Base-by-base conservation (phyloP, 1,284 basidiomycete species). In the Ceratobasidium theobromae region DNA sequence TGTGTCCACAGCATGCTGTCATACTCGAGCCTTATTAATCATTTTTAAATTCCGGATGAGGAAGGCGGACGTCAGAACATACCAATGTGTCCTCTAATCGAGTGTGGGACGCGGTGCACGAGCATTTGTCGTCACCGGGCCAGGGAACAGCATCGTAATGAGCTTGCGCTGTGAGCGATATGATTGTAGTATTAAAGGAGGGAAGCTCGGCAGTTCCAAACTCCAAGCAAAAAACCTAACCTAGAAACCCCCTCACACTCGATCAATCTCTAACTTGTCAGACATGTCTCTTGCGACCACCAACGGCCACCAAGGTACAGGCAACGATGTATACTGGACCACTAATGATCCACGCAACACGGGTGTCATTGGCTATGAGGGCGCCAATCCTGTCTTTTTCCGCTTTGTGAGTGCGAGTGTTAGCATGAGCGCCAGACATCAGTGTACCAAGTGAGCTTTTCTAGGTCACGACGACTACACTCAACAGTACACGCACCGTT, bases 301-400 rank as follows among this genome's bases (percentile, higher is more conserved):
- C 57, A 62, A 62, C 46, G 57, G 57, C 46, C 23, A n/a, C 12
- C 14, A n/a, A 14, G 2, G 4, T 32, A 16, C 45, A 27, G 35
- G 69, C 65, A 74, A 81, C 75, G 80, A 85, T 72, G 77, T 89
- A 30, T 88, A 83, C 76, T 89, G 86, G 67, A 66, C 68, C n/a
- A 78, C 77, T 73, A 84, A 86, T 73, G 82, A 88, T 76, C 86
- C 86, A 41, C 82, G 86, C 53, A 74, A 83, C 70, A 80, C 78
- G 67, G 87, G 84, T 74, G 80, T 85, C 68, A 77, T 88, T 77
- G 87, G 89, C 69, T 86, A 87, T 45, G 81, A 84, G 72, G 83
- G 85, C 74, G 78, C 77, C 41, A 80, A 76, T 70, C 57, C 57
- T 14, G 23, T 62, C 46, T 62, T 62, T 33, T 62, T 62, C 30